Conservation (phyloP, 2,329 filamentous ascomycete genomes). For the Stemphylium vesicarium region DNA sequence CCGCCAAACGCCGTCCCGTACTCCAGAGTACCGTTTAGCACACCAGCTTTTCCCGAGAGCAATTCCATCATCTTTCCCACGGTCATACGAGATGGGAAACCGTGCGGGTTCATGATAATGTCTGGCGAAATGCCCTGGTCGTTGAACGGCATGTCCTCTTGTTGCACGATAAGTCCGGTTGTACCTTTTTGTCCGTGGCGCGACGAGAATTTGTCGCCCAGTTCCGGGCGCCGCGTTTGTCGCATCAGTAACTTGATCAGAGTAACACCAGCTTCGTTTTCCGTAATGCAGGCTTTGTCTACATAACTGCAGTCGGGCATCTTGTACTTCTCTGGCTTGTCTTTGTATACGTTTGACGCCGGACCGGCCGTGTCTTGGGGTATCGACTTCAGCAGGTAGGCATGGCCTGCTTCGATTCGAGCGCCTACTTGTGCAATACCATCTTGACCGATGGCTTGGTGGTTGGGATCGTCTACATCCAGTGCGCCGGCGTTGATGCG, state of each 20-base stretch:
- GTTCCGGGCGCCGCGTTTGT: slow-evolving; percentile 92
- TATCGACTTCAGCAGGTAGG: slow-evolving; percentile 88
- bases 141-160: slow-evolving; percentile 96
- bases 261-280: slow-evolving; percentile 81
- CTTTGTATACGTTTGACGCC: slow-evolving; percentile 68
- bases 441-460: slow-evolving; percentile 79
- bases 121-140: slow-evolving; percentile 91
- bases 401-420: slow-evolving; percentile 77
- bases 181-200: slow-evolving; percentile 98
- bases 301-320: slow-evolving; percentile 86
- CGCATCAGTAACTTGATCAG: slow-evolving; percentile 94
- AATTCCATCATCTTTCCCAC: slow-evolving; percentile 98
- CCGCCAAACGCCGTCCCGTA: slow-evolving; percentile 89
- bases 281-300: slow-evolving; percentile 94
- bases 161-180: slow-evolving; percentile 93
- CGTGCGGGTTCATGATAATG: slow-evolving; percentile 99
- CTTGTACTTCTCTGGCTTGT: slow-evolving; percentile 77
- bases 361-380: slow-evolving; percentile 78
- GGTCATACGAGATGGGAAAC: slow-evolving; percentile 99
- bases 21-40: slow-evolving; percentile 82
- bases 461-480: slow-evolving; percentile 60
- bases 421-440: slow-evolving; percentile 88
- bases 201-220: slow-evolving; percentile 98
- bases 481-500: slow-evolving; percentile 53
- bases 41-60: slow-evolving; percentile 89